These are phyloP conservation scores for Hebeloma cylindrosporum DNA, from an alignment of 768 basidiomycete species.

Conservation along the genomic window DNA sequence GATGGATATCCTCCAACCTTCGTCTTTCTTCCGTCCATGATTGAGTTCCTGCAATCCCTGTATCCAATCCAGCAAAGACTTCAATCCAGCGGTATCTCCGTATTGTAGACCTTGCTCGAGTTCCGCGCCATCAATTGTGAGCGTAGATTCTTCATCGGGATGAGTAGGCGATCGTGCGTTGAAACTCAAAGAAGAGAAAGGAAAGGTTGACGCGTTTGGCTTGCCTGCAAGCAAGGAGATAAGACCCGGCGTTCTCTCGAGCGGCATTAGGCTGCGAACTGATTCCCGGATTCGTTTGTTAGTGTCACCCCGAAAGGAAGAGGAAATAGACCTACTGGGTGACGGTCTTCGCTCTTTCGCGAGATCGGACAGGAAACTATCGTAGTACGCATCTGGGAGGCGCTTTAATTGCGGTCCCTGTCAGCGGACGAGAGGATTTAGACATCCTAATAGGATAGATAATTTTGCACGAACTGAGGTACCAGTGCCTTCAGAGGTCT, in stretches of 20 bases:
- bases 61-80: slow-evolving; percentile 67
- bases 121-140: slow-evolving; percentile 58
- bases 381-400: slow-evolving; percentile 57
- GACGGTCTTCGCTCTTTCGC: slow-evolving; percentile 66
- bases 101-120: slow-evolving; percentile 76
- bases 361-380: slow-evolving; percentile 55
- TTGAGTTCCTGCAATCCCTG: slow-evolving; percentile 64
- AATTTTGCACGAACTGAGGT: too few species aligned
- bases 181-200: slow-evolving; percentile 79
- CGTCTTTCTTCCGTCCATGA: slow-evolving; percentile 61
- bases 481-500: too few species aligned
- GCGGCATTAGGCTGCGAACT: slow-evolving; percentile 73
- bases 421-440: neutral
- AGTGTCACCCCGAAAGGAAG: neutral
- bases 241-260: slow-evolving; percentile 76
- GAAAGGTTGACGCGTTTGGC: slow-evolving; percentile 89
- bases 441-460: too few species aligned
- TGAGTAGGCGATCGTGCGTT: slow-evolving; percentile 52
- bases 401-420: slow-evolving; percentile 23
- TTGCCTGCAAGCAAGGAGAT: slow-evolving; percentile 89
- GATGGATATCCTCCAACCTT: slow-evolving; percentile 75
- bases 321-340: slow-evolving; percentile 47
- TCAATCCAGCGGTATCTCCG: slow-evolving; percentile 67
- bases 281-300: slow-evolving; percentile 1
- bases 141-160: slow-evolving; percentile 41